Evolutionary conservation across 2,329 filamentous ascomycete species (phyloP), one percentile per base, ranked within the genome.

Genomic region (Basipetospora chlamydospora): DNA sequence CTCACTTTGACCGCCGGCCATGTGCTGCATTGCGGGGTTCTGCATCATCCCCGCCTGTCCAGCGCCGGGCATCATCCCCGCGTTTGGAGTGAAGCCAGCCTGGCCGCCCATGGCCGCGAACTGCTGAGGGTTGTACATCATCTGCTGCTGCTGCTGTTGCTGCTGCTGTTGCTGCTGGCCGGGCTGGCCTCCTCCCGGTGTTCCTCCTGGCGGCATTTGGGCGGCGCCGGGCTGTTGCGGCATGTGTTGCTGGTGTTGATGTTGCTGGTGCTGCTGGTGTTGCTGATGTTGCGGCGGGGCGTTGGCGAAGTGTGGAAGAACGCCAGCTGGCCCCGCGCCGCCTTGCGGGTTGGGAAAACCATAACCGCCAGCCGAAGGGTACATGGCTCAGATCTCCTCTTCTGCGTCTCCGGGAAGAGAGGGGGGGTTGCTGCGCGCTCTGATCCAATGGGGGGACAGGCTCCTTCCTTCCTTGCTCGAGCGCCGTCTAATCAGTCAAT

Each of bases 41-140:
- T 70, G 72, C 72, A 77, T 76, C 70, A 77, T 75, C 49, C 64
- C 69, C 55, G 60, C 63, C 56, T 65, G 62, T 28, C 63, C 66
- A 43, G 55, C 55, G 44, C 58, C 62, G 34, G 60, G 56, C 61
- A 71, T 71, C 66, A 74, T 70, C 12, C 28, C 35, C 17, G 26
- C 28, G 22, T 29, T 29, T 5, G 36, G 36, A n/a, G 22, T 16
- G 20, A 38, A 38, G 23, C 13, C 26, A 6, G 22, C 36, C 35
- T 37, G 35, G 29, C 28, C 36, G 25, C 36, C 36, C 36, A 38
- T 38, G 16, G 36, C 35, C 6, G 26, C 29, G 29, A 33, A 38
- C 29, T 38, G 36, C 36, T 38, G 36, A 20, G 36, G 36, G 23
- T 38, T 38, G 16, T 18, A 38, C 36, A 38, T 38, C 28, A 38